Evolutionary conservation across 345 rosid species (phyloP), one percentile per base, ranked within the genome.

Genomic region (Murraya paniculata): DNA sequence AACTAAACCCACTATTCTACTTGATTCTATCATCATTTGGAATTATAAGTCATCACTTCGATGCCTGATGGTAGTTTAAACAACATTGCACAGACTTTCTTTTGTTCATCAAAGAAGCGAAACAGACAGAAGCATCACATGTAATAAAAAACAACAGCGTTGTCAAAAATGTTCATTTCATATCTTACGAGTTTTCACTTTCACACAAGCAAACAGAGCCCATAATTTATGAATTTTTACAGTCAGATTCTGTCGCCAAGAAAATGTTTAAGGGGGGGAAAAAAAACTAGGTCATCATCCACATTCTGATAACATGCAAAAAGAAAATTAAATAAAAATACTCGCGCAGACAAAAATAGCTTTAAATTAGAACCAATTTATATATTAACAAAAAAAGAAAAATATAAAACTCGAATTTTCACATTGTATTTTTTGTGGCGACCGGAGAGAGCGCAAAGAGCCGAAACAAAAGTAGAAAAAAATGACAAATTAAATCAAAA

Each of bases 381-480:
- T 53, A 3, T 11, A n/a, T 64, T 25, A 27, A 60, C 21, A n/a
- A 18, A 6, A 6, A 50, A 35, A 71, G 14, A 41, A 45, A 25
- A 7, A 72, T 2, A 33, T 4, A 10, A 57, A 33, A 0, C 30
- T 69, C 36, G 13, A 21, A 30, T 71, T 71, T 19, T 53, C 62
- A 24, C n/a, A 31, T 48, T 39, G 72, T n/a, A 33, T 28, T 55
- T 81, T 73, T 35, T 13, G 24, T 10, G 18, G 72, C 66, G 68
- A 39, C 77, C 79, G 72, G 82, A 75, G 74, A 67, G 70, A 27
- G 27, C 38, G 6, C 22, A 65, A 57, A 73, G 25, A 57, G 35
- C 16, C 59, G 21, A 31, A 9, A 57, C 18, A 56, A 48, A 38
- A 11, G 16, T 45, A 27, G n/a, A 33, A 13, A 56, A 27, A 10